Conservation (phyloP, 2,329 filamentous ascomycete genomes). For the Penicillium thymicola region DNA sequence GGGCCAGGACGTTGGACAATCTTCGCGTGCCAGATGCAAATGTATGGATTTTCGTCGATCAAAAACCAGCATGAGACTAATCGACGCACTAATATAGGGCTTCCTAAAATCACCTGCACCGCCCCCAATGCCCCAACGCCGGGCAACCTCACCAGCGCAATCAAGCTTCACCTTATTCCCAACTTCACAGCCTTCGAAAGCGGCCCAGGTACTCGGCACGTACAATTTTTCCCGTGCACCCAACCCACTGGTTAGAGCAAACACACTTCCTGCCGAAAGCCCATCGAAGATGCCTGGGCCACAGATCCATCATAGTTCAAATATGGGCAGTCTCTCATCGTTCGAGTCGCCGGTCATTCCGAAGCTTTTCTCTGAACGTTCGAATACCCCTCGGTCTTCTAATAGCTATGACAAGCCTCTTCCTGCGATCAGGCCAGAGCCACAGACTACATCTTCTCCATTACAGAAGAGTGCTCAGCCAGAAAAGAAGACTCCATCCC, state of each 20-base stretch:
- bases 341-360: constrained; percentile 12
- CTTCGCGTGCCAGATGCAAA: constrained; percentile 53
- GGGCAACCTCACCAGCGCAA: constrained; percentile 37
- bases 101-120: constrained; percentile 11
- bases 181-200: constrained; percentile 30
- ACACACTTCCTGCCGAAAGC: constrained; percentile 19
- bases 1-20: constrained; percentile 43
- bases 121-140: constrained; percentile 27
- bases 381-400: constrained; percentile 15
- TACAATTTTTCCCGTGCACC: constrained; percentile 31
- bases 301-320: constrained; percentile 5
- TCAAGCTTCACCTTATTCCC: constrained; percentile 42
- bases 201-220: constrained; percentile 28
- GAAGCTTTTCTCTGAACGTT: constrained; percentile 10
- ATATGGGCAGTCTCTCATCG: constrained; percentile 10
- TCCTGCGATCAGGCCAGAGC: constrained; percentile 19
- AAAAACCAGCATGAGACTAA: not conserved
- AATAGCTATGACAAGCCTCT: constrained; percentile 21
- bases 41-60: constrained; percentile 26
- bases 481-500: not conserved
- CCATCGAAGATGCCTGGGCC: constrained; percentile 11
- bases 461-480: not conserved
- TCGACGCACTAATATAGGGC: constrained; percentile 2
- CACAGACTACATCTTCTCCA: not conserved
- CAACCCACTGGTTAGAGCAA: constrained; percentile 26